Conservation (phyloP, 1,284 basidiomycete genomes). For the Leccinum fallax region DNA sequence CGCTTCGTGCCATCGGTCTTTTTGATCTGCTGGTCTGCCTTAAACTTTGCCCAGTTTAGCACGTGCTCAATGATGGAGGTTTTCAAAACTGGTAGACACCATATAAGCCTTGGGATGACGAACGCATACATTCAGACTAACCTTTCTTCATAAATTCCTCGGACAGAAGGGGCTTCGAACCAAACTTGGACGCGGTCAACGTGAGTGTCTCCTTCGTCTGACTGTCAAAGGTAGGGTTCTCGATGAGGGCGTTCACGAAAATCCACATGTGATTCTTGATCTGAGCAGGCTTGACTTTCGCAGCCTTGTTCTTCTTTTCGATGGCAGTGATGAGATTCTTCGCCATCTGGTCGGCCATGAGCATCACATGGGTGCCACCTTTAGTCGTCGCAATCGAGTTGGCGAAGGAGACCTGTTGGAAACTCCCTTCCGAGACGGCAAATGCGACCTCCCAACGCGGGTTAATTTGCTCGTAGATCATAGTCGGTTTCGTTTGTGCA, state of each 20-base stretch:
- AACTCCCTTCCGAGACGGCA: constrained; percentile 88
- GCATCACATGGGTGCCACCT: constrained; percentile 93
- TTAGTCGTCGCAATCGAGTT: constrained; percentile 98
- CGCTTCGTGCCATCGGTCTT: constrained; percentile 97
- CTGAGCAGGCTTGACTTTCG: constrained; percentile 89
- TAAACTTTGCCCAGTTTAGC: constrained; percentile 95
- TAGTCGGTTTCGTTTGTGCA: constrained; percentile 70
- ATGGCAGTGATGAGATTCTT: constrained; percentile 82
- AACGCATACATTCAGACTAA: constrained; percentile 37
- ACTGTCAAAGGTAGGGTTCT: constrained; percentile 99
- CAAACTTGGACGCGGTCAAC: constrained; percentile 87
- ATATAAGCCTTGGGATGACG: constrained; percentile 11
- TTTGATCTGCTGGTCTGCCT: constrained; percentile 95
- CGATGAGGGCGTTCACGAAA: constrained; percentile 95
- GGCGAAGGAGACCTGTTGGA: constrained; percentile 95
- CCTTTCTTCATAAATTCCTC: constrained; percentile 98
- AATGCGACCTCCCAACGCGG: constrained; percentile 97
- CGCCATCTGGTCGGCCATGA: constrained; percentile 88
- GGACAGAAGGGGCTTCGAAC: constrained; percentile 78
- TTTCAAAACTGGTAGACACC: constrained; percentile 68
- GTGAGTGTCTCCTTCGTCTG: constrained; percentile 99
- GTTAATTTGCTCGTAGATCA: constrained; percentile 84
- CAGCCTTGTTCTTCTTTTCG: constrained; percentile 96
- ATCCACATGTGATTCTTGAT: constrained; percentile 99
- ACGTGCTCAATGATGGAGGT: constrained; percentile 93